Percentiles rank a stretch among this genome's conserved stretches.
Evolutionary conservation across 345 rosid species (phyloP).

Genomic region (Euphorbia pulcherrima): DNA sequence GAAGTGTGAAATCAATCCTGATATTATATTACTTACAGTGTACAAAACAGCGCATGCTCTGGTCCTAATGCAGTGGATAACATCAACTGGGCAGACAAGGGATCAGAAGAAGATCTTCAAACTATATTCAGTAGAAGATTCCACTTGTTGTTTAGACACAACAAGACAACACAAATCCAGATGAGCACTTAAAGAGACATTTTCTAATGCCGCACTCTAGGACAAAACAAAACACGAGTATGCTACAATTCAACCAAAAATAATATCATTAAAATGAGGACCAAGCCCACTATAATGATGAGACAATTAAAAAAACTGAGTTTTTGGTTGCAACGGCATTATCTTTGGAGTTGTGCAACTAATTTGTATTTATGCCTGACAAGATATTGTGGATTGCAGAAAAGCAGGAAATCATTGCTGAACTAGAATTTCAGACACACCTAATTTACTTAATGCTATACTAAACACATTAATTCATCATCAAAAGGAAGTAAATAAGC

Average conservation of each 20-base stretch:
- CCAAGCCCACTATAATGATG: slow-evolving; percentile 15
- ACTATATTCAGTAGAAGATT: slow-evolving; percentile 23
- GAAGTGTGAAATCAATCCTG: slow-evolving; percentile 5
- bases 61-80: slow-evolving; percentile 17
- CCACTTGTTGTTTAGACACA: slow-evolving; percentile 29
- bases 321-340: slow-evolving; percentile 14
- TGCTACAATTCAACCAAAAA: slow-evolving; percentile 16
- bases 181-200: slow-evolving; percentile 28
- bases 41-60: slow-evolving; percentile 17
- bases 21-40: neutral
- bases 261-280: slow-evolving; percentile 11
- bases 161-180: slow-evolving; percentile 33
- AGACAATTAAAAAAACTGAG: slow-evolving; percentile 11
- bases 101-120: slow-evolving; percentile 22
- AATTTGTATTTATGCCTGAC: slow-evolving; percentile 6
- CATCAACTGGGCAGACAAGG: slow-evolving; percentile 13
- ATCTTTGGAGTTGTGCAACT: slow-evolving; percentile 12
- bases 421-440: neutral
- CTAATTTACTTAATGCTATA: neutral
- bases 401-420: neutral
- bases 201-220: slow-evolving; percentile 22
- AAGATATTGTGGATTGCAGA: slow-evolving; percentile 9
- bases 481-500: neutral
- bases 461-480: neutral
- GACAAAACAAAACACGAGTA: slow-evolving; percentile 32